A percentile compares a stretch with the other conserved stretches of the same genome.
Conservation (phyloP, 805 yeast species). For the Candida peoriensis region DNA sequence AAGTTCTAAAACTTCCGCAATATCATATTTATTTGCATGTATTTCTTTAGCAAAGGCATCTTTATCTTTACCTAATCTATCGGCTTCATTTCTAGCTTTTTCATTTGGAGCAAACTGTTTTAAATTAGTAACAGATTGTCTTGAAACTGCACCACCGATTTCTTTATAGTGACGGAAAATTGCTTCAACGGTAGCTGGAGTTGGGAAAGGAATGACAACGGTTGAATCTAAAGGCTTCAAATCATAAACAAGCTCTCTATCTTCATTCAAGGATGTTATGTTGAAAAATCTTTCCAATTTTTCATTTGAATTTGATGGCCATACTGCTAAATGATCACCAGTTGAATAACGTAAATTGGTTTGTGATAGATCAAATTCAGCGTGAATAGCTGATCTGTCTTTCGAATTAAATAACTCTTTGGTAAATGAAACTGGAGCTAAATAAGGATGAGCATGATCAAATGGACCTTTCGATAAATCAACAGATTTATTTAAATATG, state of each 20-base stretch:
- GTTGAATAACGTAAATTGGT: slow-evolving; percentile 81
- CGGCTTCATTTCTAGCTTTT: slow-evolving; percentile 36
- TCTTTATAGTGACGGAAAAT: slow-evolving; percentile 83
- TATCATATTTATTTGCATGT: slow-evolving; percentile 54
- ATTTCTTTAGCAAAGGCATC: slow-evolving; percentile 61
- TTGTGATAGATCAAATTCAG: slow-evolving; percentile 76
- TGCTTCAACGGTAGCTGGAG: slow-evolving; percentile 86
- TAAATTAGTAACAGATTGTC: slow-evolving; percentile 72
- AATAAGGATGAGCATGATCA: slow-evolving; percentile 74
- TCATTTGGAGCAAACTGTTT: slow-evolving; percentile 78
- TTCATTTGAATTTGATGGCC: slow-evolving; percentile 87
- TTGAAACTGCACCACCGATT: slow-evolving; percentile 88
- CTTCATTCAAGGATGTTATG: slow-evolving; percentile 54
- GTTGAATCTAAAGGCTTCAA: slow-evolving; percentile 71
- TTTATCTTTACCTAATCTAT: slow-evolving; percentile 60
- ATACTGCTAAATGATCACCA: slow-evolving; percentile 92
- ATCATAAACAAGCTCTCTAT: slow-evolving; percentile 51
- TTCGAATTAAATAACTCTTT: slow-evolving; percentile 64
- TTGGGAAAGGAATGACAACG: slow-evolving; percentile 55
- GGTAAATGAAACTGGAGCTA: slow-evolving; percentile 59
- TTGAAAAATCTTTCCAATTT: slow-evolving; percentile 61
- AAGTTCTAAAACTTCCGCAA: slow-evolving; percentile 65
- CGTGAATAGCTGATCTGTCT: slow-evolving; percentile 80
- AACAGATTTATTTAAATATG: slow-evolving; percentile 30
- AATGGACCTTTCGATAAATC: slow-evolving; percentile 61